Evolutionary conservation across 2,329 filamentous ascomycete genomes (phyloP).

Genomic region (Colletotrichum euphorbiae): DNA sequence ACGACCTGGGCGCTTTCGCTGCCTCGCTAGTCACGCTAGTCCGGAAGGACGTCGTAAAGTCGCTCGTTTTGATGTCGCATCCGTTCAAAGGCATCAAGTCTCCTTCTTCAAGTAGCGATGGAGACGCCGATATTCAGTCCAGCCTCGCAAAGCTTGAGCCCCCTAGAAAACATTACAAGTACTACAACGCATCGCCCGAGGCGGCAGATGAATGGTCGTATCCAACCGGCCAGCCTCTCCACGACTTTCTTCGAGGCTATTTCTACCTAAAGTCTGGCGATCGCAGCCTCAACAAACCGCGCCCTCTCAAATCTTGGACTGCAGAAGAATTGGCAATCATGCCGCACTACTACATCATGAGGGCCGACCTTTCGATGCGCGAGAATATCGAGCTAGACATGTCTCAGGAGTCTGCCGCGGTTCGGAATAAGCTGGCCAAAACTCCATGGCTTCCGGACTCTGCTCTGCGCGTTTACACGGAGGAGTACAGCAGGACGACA

Average conservation of each 20-base stretch:
- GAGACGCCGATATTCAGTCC: slow-evolving; percentile 61
- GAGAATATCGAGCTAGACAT: slow-evolving; percentile 60
- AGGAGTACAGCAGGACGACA: slow-evolving; percentile 70
- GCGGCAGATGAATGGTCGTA: slow-evolving; percentile 59
- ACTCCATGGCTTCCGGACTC: slow-evolving; percentile 66
- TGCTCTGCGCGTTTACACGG: slow-evolving; percentile 69
- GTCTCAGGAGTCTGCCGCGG: slow-evolving; percentile 36
- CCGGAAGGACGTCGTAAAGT: slow-evolving; percentile 73
- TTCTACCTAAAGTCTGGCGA: slow-evolving; percentile 75
- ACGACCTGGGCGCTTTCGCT: slow-evolving; percentile 74
- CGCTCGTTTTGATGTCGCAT: slow-evolving; percentile 73
- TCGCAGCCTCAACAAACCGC: slow-evolving; percentile 66
- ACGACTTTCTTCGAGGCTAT: slow-evolving; percentile 73
- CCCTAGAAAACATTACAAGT: slow-evolving; percentile 78
- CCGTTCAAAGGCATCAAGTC: slow-evolving; percentile 65
- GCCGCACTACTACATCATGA: slow-evolving; percentile 78
- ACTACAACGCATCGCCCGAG: slow-evolving; percentile 66
- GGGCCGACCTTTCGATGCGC: slow-evolving; percentile 67
- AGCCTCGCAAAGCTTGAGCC: slow-evolving; percentile 64
- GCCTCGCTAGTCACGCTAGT: slow-evolving; percentile 70
- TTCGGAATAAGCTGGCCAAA: background rate
- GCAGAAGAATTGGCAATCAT: slow-evolving; percentile 68
- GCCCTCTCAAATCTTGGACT: slow-evolving; percentile 65
- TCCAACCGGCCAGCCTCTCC: slow-evolving; percentile 48
- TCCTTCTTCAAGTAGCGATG: background rate